Percentiles rank a stretch among this genome's conserved stretches.
Evolutionary conservation across 1,284 basidiomycete species (phyloP).

Genomic region (Ganoderma boninense): DNA sequence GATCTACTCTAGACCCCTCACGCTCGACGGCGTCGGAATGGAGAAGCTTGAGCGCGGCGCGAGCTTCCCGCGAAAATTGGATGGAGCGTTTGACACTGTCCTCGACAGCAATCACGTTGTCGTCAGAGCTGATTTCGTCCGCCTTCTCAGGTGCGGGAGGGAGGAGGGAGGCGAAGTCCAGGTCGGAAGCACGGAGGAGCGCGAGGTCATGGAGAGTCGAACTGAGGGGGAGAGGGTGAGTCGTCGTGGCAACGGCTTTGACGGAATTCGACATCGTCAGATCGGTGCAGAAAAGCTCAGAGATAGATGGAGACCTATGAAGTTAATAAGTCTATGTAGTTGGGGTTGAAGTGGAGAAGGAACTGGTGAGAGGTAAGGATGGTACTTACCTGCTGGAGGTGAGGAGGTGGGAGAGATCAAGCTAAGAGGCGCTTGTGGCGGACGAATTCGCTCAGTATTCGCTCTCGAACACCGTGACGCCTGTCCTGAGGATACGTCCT

Average conservation of each 20-base stretch:
- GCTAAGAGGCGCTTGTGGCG: too few relatives aligned
- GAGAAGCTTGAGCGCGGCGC: conserved; percentile 61
- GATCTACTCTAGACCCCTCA: conserved; percentile 61
- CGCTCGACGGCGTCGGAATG: conserved; percentile 59
- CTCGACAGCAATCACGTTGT: conserved; percentile 32
- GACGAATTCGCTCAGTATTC: too few relatives aligned
- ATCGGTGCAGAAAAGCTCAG: neutral
- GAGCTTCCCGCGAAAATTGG: conserved; percentile 56
- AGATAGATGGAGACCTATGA: neutral
- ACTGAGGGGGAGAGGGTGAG: conserved; percentile 60
- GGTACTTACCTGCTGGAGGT: too few relatives aligned
- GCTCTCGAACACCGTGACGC: too few relatives aligned
- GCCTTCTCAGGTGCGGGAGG: conserved; percentile 32
- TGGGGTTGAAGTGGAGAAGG: too few relatives aligned
- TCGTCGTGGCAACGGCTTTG: conserved; percentile 34
- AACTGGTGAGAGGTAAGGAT: too few relatives aligned
- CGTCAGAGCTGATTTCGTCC: neutral
- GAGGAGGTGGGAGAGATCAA: too few relatives aligned
- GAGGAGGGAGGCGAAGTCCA: conserved; percentile 58
- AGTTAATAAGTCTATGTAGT: too few relatives aligned
- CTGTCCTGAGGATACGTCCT: too few relatives aligned
- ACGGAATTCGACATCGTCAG: conserved; percentile 11
- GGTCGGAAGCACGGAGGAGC: conserved; percentile 65
- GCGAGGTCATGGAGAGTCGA: conserved; percentile 78
- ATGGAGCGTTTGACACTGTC: conserved; percentile 59